These are phyloP conservation scores for Fusarium tjaetaba DNA, from an alignment of 2,329 filamentous ascomycete species.

Conservation along the genomic window DNA sequence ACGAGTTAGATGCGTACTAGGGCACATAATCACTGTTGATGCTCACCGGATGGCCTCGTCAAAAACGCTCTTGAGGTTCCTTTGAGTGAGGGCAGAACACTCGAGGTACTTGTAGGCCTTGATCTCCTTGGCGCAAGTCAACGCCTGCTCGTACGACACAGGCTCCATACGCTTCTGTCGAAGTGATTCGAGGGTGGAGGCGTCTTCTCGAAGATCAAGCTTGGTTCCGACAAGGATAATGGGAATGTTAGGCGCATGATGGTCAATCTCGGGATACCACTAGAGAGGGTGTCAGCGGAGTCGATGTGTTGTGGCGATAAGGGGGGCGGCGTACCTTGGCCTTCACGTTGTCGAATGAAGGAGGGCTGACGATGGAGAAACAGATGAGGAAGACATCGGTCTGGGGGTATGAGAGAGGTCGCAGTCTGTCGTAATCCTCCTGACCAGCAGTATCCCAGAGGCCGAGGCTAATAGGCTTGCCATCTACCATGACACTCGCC, in stretches of 20 bases:
- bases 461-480: conserved; percentile 95
- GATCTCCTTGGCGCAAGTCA: conserved; percentile 91
- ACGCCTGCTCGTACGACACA: conserved; percentile 93
- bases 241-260: conserved; percentile 93
- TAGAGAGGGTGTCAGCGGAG: conserved; percentile 50
- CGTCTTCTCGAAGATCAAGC: conserved; percentile 92
- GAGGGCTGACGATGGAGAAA: conserved; percentile 97
- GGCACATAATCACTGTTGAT: conserved; percentile 15
- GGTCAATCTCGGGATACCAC: conserved; percentile 98
- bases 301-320: neutral
- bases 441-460: conserved; percentile 99
- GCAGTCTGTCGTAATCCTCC: conserved; percentile 96
- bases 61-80: conserved; percentile 98
- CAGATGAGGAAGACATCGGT: conserved; percentile 99
- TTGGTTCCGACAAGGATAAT: conserved; percentile 98
- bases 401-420: conserved; percentile 96
- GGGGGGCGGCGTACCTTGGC: conserved; percentile 78
- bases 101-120: conserved; percentile 97
- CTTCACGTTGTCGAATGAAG: conserved; percentile 98
- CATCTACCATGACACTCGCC: conserved; percentile 98
- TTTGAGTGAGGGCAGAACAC: conserved; percentile 95
- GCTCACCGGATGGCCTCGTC: conserved; percentile 97
- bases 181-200: conserved; percentile 81
- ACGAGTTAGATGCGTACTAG: conserved; percentile 41
- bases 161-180: conserved; percentile 95